phyloP scores from a whole-genome alignment of 2,329 filamentous ascomycete genomes.

The Trichophyton schoenleinii region DNA sequence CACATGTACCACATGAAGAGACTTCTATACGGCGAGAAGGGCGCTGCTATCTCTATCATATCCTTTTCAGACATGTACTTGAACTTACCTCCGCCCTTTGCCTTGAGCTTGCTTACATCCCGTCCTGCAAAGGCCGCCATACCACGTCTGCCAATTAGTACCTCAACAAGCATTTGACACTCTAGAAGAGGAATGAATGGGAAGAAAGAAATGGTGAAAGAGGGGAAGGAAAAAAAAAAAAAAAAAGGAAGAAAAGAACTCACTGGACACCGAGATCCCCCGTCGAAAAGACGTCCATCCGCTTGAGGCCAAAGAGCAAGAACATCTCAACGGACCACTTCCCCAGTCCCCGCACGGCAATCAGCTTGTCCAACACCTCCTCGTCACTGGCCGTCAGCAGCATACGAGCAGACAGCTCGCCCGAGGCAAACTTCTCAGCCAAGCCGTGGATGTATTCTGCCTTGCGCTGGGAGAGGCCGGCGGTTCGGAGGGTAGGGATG shows the following conservation, averaged over 20 bases:
- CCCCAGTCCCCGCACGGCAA: conserved; percentile 75
- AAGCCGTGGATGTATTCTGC: conserved; percentile 87
- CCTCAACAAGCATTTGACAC: neutral
- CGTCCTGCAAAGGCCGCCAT: conserved; percentile 79
- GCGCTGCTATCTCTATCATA: conserved; percentile 70
- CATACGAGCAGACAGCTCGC: conserved; percentile 63
- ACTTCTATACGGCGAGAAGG: conserved; percentile 76
- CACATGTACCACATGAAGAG: conserved; percentile 99
- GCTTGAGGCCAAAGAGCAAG: conserved; percentile 85
- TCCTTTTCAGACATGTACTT: conserved; percentile 95
- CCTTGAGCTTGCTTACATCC: conserved; percentile 73
- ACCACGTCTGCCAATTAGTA: conserved; percentile 46
- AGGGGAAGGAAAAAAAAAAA: too few relatives aligned
- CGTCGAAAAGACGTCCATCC: conserved; percentile 83
- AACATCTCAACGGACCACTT: conserved; percentile 97
- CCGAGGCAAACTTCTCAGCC: conserved; percentile 63
- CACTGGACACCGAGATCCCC: conserved; percentile 86
- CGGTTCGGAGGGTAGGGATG: conserved; percentile 60
- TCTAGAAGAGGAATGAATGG: too few relatives aligned
- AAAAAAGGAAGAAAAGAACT: conserved; percentile 19
- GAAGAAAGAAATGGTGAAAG: too few relatives aligned
- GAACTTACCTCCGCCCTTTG: conserved; percentile 72
- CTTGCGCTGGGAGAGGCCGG: conserved; percentile 85
- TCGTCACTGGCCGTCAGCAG: conserved; percentile 71
- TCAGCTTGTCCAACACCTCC: conserved; percentile 68